These are phyloP conservation scores for Suhomyces vadensis DNA, from an alignment of 805 yeast species.

Conservation along the genomic window DNA sequence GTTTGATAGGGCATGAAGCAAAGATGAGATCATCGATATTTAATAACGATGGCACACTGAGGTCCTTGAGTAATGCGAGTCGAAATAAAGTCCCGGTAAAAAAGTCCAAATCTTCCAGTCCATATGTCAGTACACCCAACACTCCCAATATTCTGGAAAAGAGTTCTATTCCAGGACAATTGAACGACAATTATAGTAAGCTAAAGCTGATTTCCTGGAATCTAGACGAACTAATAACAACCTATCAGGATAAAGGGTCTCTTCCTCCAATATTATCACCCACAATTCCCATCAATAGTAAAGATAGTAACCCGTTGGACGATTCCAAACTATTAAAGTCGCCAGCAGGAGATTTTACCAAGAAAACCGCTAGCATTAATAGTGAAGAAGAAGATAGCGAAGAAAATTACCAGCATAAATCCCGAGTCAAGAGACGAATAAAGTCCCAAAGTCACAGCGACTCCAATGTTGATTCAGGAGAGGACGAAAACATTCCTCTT, in stretches of 20 bases:
- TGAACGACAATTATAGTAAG: background rate
- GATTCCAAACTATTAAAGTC: background rate
- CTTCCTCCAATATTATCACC: slow-evolving; percentile 44
- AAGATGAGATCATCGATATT: slow-evolving; percentile 35
- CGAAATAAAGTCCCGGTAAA: slow-evolving; percentile 7
- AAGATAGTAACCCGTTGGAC: background rate
- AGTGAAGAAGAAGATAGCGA: slow-evolving; percentile 6
- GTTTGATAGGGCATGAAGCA: background rate
- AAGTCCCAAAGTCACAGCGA: slow-evolving; percentile 1
- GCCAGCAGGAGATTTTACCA: background rate
- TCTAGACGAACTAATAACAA: slow-evolving; percentile 37
- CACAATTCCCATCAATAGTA: slow-evolving; percentile 27
- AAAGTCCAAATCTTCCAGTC: slow-evolving; percentile 19
- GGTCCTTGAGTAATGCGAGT: slow-evolving; percentile 1
- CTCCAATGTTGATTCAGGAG: slow-evolving; percentile 8
- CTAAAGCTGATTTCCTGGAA: slow-evolving; percentile 30
- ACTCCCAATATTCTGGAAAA: slow-evolving; percentile 3
- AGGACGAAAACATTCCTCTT: slow-evolving; percentile 30
- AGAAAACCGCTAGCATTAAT: background rate
- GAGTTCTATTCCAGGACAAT: background rate
- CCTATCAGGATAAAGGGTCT: slow-evolving; percentile 32
- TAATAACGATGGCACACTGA: slow-evolving; percentile 17
- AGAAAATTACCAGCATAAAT: background rate
- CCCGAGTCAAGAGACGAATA: background rate
- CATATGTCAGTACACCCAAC: slow-evolving; percentile 15